A percentile compares a stretch with the other conserved stretches of the same genome.
Evolutionary conservation across 305 asterid species (phyloP).

Genomic region (Solanum hybrid): DNA sequence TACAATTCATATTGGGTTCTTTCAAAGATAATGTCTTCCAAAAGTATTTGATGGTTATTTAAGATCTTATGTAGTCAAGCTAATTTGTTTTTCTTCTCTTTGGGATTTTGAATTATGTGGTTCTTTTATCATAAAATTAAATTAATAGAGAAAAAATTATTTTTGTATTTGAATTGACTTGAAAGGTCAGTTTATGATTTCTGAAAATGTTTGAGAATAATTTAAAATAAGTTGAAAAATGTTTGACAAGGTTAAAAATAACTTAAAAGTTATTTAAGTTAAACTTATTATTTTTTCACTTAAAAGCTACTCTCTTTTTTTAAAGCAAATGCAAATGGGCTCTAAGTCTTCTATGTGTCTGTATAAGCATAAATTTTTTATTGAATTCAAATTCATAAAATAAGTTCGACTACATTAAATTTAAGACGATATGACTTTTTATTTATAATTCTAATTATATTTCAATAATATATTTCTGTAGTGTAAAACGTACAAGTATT

Average conservation of each 20-base stretch:
- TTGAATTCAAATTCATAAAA: not conserved
- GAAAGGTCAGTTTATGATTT: too few relatives aligned
- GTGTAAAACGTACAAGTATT: too few relatives aligned
- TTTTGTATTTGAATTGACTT: not conserved
- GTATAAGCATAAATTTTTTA: not conserved
- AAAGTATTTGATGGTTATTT: not conserved
- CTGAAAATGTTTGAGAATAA: too few relatives aligned
- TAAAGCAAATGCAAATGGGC: too few relatives aligned
- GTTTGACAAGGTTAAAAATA: too few relatives aligned
- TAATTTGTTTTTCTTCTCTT: not conserved
- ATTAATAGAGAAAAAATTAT: not conserved
- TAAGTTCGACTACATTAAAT: not conserved
- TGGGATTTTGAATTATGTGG: not conserved
- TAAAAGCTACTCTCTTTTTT: too few relatives aligned
- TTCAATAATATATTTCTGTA: not conserved
- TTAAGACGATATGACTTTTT: not conserved
- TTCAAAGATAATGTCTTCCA: not conserved
- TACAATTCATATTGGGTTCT: not conserved
- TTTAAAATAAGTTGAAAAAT: too few relatives aligned
- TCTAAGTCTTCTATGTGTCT: too few relatives aligned
- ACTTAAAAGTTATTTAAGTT: too few relatives aligned
- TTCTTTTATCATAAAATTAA: not conserved
- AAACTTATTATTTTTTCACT: too few relatives aligned
- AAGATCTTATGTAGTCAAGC: not conserved
- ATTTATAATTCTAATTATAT: not conserved